A percentile compares a stretch with the other conserved stretches of the same genome.
Evolutionary conservation across 2,329 filamentous ascomycete species (phyloP).

Genomic region (Amauroascus verrucosus): DNA sequence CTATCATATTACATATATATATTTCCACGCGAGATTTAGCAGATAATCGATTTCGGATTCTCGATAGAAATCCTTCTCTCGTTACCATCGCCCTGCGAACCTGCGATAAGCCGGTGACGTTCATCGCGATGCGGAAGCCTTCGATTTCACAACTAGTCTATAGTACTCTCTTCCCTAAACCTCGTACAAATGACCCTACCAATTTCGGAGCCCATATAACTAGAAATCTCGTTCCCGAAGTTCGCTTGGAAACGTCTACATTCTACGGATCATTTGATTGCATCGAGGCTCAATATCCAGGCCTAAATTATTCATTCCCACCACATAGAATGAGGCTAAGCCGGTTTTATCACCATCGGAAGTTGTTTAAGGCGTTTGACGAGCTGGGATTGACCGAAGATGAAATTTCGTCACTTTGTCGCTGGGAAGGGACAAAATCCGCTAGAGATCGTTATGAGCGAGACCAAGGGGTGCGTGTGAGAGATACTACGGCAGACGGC

Average conservation of each 20-base stretch:
- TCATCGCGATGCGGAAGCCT: conserved; percentile 47
- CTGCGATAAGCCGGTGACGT: neutral
- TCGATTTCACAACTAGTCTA: conserved; percentile 50
- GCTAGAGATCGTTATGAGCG: conserved; percentile 38
- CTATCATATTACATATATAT: neutral
- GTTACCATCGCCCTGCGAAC: neutral
- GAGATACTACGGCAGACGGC: conserved; percentile 51
- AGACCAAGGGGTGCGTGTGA: conserved; percentile 50
- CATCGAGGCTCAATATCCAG: conserved; percentile 56
- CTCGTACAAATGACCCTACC: conserved; percentile 46
- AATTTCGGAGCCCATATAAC: conserved; percentile 51
- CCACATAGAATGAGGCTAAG: conserved; percentile 54
- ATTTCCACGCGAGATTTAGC: neutral
- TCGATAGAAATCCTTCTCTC: neutral
- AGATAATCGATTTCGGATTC: neutral
- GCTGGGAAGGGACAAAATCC: conserved; percentile 46
- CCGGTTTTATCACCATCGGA: conserved; percentile 51
- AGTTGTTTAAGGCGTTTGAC: conserved; percentile 53
- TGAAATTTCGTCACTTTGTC: conserved; percentile 53
- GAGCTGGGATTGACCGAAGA: conserved; percentile 47
- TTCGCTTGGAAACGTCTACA: conserved; percentile 52
- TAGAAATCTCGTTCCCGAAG: conserved; percentile 54
- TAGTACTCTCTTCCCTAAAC: conserved; percentile 48
- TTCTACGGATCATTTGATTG: conserved; percentile 57
- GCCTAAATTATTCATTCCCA: conserved; percentile 52